Evolutionary conservation across 2,329 filamentous ascomycete species (phyloP).

Genomic region (Aspergillus aculeatinus): DNA sequence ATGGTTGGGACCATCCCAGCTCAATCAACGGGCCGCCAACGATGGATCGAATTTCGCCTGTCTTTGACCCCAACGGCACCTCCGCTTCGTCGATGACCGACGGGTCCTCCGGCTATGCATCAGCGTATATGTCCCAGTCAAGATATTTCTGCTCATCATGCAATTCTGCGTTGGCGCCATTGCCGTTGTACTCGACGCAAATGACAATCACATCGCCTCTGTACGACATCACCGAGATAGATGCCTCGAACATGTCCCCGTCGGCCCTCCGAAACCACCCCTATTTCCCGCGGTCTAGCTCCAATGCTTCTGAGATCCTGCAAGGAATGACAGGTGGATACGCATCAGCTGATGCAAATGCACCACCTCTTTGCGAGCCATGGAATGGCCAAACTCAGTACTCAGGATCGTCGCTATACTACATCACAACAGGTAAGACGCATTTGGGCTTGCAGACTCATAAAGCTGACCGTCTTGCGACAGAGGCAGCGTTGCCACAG

Average conservation of each 20-base stretch:
- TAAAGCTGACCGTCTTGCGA: background rate
- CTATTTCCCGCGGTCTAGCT: background rate
- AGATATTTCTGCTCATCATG: conserved; percentile 7
- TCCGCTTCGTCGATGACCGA: conserved; percentile 4
- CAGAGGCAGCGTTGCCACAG: conserved; percentile 21
- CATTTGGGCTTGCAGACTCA: background rate
- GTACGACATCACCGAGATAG: conserved; percentile 1
- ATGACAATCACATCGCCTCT: background rate
- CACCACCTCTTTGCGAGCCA: background rate
- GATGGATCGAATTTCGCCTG: background rate
- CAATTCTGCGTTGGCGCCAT: conserved; percentile 1
- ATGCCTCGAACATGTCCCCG: background rate
- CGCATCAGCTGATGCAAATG: background rate
- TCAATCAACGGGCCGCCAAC: conserved; percentile 14
- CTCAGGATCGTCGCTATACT: conserved; percentile 3
- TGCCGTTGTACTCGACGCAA: conserved; percentile 2
- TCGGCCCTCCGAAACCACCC: background rate
- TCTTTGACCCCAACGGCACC: conserved; percentile 7
- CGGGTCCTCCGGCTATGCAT: background rate
- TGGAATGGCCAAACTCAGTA: conserved; percentile 5
- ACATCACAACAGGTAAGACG: conserved; percentile 13
- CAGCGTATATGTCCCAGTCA: conserved; percentile 8
- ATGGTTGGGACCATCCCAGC: conserved; percentile 28
- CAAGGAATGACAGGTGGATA: conserved; percentile 1
- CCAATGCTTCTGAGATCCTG: background rate